Base-by-base conservation (phyloP, 2,329 filamentous ascomycete species). In the Xylariaceae sp. region DNA sequence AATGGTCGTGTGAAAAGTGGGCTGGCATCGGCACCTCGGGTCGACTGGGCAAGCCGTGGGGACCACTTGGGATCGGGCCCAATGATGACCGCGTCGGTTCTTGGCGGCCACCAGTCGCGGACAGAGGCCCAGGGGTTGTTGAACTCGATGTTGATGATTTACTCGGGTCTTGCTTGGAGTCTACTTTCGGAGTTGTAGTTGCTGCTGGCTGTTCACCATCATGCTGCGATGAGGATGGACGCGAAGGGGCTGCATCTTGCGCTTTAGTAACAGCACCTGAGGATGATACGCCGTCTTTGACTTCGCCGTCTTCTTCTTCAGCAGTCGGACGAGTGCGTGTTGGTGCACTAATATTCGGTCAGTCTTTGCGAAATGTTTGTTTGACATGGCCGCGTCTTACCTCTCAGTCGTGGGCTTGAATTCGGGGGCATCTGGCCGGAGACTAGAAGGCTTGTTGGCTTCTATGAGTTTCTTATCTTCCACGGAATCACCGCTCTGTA, bases 301-400 rank as follows among this genome's bases (percentile, higher is more conserved):
- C 86, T 66, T 90, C 87, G 17, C 87, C 87, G 63, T 90, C 87
- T 66, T 90, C 87, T 48, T 82, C 81, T 55, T 86, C 83, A 1
- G 68, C 67, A 12, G 68, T 56, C 52, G 68, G 48, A 51, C 69
- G 65, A n/a, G 65, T 58, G 45, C 72, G 67, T 22, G 54, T 56
- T 13, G 62, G 45, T 36, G 53, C 50, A 50, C 60, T 16, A 9
- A 13, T 64, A 47, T 55, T 33, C 48, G n/a, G 22, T 28, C 22
- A 28, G 22, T 28, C 22, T 14, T 47, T 52, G 54, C 61, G 46
- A 59, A 57, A 50, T 43, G 16, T 51, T n/a, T 19, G 39, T 14
- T 3, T 41, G 19, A 45, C 11, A 12, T 45, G 17, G 12, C 45
- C 42, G 22, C 22, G 28, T 46, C 59, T 59, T 34, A 75, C 75